phyloP scores from a whole-genome alignment of 306 rosid genomes.

The Sechiopsis laciniata region DNA sequence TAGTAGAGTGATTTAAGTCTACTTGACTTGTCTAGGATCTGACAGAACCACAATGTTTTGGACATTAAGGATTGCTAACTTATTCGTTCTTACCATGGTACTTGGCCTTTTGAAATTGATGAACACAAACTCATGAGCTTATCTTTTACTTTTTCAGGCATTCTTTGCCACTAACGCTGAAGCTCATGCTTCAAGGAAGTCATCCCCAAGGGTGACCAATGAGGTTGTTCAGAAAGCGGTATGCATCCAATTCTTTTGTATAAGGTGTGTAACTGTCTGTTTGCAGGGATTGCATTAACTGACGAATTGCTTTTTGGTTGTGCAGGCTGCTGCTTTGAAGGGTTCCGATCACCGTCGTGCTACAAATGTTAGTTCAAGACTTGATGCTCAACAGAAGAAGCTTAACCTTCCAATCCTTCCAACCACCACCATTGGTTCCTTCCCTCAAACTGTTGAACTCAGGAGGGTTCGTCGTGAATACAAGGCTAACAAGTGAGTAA shows the following conservation, averaged over 20 bases:
- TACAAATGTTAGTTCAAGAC: constrained; percentile 60
- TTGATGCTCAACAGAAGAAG: constrained; percentile 72
- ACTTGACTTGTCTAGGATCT: background rate
- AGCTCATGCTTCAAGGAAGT: constrained; percentile 71
- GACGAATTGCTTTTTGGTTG: constrained; percentile 24
- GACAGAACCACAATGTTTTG: background rate
- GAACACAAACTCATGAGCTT: constrained; percentile 13
- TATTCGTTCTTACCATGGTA: background rate
- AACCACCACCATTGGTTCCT: constrained; percentile 80
- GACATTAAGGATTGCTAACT: background rate
- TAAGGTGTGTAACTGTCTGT: background rate
- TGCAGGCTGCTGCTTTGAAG: constrained; percentile 70
- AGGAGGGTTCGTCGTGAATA: constrained; percentile 77
- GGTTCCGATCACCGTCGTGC: constrained; percentile 62
- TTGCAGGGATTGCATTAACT: constrained; percentile 2
- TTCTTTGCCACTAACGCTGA: constrained; percentile 59
- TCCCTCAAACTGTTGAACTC: constrained; percentile 74
- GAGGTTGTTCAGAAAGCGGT: constrained; percentile 80
- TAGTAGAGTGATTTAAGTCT: background rate
- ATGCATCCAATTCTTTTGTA: constrained; percentile 24
- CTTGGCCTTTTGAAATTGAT: background rate
- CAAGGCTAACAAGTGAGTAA: constrained; percentile 65
- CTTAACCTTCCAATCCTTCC: constrained; percentile 76
- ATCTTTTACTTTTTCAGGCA: constrained; percentile 38
- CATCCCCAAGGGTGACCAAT: constrained; percentile 74